Percentiles rank a stretch among this genome's conserved stretches.
These are phyloP conservation scores for Dillenia turbinata DNA, from an alignment of 164 flowering plant genomes.

Conservation along the genomic window DNA sequence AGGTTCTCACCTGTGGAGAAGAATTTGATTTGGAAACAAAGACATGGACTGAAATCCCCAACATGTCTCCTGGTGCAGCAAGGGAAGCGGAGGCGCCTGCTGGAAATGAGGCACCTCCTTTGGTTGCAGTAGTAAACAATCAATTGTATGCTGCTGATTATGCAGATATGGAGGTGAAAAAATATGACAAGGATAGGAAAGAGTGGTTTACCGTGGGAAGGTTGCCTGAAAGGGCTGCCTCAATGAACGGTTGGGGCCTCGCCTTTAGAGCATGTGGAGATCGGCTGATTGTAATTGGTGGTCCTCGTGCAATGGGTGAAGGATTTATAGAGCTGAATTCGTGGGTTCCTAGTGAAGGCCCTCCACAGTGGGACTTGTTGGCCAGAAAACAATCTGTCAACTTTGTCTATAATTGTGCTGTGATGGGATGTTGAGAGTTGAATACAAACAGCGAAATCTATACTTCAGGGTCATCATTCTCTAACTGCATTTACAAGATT, in stretches of 20 bases:
- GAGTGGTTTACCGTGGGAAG: conserved; percentile 69
- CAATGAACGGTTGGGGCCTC: conserved; percentile 94
- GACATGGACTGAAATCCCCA: conserved; percentile 73
- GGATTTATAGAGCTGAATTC: conserved; percentile 76
- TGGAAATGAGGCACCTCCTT: conserved; percentile 75
- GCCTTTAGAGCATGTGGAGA: conserved; percentile 94
- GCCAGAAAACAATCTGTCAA: conserved; percentile 48
- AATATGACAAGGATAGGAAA: conserved; percentile 51
- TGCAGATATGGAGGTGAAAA: conserved; percentile 68
- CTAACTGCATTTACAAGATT: conserved; percentile 15
- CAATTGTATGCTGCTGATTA: conserved; percentile 90
- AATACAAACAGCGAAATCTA: no score
- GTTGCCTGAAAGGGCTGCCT: conserved; percentile 78
- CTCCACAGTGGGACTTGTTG: conserved; percentile 77
- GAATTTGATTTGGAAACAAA: conserved; percentile 65
- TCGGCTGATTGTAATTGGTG: conserved; percentile 80
- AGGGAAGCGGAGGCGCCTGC: conserved; percentile 34
- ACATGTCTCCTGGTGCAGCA: conserved; percentile 72
- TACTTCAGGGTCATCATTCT: no score
- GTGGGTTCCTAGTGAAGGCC: conserved; percentile 82
- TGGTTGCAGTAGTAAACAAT: conserved; percentile 84
- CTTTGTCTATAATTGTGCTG: conserved; percentile 79
- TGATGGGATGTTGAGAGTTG: conserved; percentile 66
- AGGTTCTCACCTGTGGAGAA: conserved; percentile 73
- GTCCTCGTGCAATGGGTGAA: conserved; percentile 65